A percentile compares a stretch with the other conserved stretches of the same genome.
These are phyloP conservation scores for Nigrospora sphaerica DNA, from an alignment of 2,329 filamentous ascomycete species.

Conservation along the genomic window DNA sequence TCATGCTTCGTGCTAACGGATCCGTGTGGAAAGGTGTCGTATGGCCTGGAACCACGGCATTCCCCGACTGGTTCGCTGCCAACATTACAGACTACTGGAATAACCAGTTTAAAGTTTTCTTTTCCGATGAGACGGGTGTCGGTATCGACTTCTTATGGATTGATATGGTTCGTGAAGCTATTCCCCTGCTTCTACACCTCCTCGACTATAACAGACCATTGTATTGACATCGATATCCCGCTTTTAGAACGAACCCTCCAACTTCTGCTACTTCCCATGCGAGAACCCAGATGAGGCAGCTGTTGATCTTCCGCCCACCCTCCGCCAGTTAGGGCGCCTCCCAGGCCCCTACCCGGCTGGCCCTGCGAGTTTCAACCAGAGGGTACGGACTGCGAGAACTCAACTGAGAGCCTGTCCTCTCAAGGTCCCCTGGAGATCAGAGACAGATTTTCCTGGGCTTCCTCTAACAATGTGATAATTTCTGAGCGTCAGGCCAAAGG, in stretches of 20 bases:
- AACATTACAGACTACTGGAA: conserved; percentile 63
- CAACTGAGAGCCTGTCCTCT: too few relatives aligned
- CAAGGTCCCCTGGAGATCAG: too few relatives aligned
- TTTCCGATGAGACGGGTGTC: conserved; percentile 55
- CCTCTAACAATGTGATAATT: too few relatives aligned
- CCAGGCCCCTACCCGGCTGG: conserved; percentile 62
- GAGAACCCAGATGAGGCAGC: conserved; percentile 33
- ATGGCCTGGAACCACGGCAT: conserved; percentile 68
- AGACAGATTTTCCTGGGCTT: too few relatives aligned
- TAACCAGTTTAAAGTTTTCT: conserved; percentile 58
- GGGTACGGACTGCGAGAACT: conserved; percentile 28
- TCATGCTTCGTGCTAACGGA: conserved; percentile 46
- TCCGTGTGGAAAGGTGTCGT: conserved; percentile 58
- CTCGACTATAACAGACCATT: too few relatives aligned
- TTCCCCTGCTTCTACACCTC: too few relatives aligned
- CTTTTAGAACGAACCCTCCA: conserved; percentile 47
- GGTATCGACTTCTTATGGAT: conserved; percentile 77
- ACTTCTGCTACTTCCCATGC: conserved; percentile 49
- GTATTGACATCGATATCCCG: too few relatives aligned
- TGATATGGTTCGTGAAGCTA: too few relatives aligned
- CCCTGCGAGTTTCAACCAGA: conserved; percentile 59
- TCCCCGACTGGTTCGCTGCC: conserved; percentile 70
- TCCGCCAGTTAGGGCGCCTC: conserved; percentile 54
- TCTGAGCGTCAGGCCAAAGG: too few relatives aligned
- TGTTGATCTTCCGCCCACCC: conserved; percentile 51